These are phyloP conservation scores for Linum usitatissimum DNA, from an alignment of 345 rosid species.

Conservation along the genomic window DNA sequence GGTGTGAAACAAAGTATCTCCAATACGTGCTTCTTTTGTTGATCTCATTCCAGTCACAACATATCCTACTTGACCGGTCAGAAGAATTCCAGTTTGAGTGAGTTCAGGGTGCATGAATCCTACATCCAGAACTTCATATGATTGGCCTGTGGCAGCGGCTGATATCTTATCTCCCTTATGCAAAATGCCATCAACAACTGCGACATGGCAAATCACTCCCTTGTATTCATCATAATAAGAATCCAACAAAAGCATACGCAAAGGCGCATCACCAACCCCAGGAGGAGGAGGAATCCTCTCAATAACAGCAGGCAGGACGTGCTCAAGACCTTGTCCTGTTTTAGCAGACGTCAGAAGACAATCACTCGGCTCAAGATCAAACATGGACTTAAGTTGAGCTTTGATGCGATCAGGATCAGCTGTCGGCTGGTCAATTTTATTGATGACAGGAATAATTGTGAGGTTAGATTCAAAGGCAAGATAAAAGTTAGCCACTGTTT, in stretches of 20 bases:
- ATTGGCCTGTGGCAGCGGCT: slow-evolving; percentile 67
- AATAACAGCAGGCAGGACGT: slow-evolving; percentile 85
- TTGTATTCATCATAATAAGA: slow-evolving; percentile 88
- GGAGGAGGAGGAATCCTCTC: slow-evolving; percentile 82
- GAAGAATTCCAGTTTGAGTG: slow-evolving; percentile 77
- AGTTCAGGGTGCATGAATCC: slow-evolving; percentile 98
- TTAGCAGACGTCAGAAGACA: slow-evolving; percentile 90
- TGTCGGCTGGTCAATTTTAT: slow-evolving; percentile 96
- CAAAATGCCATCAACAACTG: slow-evolving; percentile 76
- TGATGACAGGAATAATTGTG: slow-evolving; percentile 69
- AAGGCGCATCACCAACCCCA: slow-evolving; percentile 47
- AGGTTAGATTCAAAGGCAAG: slow-evolving; percentile 86
- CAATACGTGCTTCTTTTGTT: slow-evolving; percentile 91
- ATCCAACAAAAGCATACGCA: slow-evolving; percentile 92
- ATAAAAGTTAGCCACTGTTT: slow-evolving; percentile 94
- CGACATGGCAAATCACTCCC: slow-evolving; percentile 93
- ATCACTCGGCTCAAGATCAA: slow-evolving; percentile 76
- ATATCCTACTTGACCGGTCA: slow-evolving; percentile 94
- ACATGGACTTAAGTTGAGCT: slow-evolving; percentile 91
- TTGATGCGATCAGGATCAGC: slow-evolving; percentile 98
- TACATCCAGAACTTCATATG: slow-evolving; percentile 75
- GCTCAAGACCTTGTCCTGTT: slow-evolving; percentile 87
- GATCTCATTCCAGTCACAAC: slow-evolving; percentile 95
- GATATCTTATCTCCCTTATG: slow-evolving; percentile 89
- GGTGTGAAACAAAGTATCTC: slow-evolving; percentile 63